Conservation (phyloP, 768 basidiomycete genomes). For the Chiua virens region DNA sequence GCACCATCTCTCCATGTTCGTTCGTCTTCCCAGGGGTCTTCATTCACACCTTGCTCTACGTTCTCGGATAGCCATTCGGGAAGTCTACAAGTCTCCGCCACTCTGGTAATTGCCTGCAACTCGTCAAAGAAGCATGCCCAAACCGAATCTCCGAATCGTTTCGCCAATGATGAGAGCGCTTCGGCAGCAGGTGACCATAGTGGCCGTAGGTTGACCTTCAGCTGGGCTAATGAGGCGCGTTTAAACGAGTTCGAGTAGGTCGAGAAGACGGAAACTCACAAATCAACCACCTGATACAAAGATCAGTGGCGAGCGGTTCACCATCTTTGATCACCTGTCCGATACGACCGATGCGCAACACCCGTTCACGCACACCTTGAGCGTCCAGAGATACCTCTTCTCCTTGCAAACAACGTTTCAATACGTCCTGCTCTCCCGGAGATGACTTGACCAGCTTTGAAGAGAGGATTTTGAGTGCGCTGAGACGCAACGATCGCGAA, state of each 20-base stretch:
- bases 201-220: too few species aligned
- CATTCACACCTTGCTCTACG: conserved; percentile 19
- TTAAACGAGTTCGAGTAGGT: background rate
- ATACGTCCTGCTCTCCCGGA: conserved; percentile 47
- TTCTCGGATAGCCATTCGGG: conserved; percentile 29
- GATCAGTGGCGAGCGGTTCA: conserved; percentile 52
- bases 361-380: conserved; percentile 81
- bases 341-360: conserved; percentile 73
- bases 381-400: conserved; percentile 81
- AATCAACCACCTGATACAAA: conserved; percentile 71
- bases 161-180: conserved; percentile 54
- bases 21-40: conserved; percentile 53
- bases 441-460: conserved; percentile 48
- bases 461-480: conserved; percentile 61
- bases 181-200: conserved; percentile 82
- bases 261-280: conserved; percentile 41
- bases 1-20: too few species aligned
- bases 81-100: background rate
- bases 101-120: conserved; percentile 44
- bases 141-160: conserved; percentile 63
- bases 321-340: conserved; percentile 58
- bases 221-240: conserved; percentile 56
- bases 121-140: conserved; percentile 74
- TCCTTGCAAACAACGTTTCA: conserved; percentile 70
- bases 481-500: conserved; percentile 62